Evolutionary conservation across 208 protist genomes (phyloP), one percentile per base, ranked within the genome.

Genomic region (Trypanosoma mega): DNA sequence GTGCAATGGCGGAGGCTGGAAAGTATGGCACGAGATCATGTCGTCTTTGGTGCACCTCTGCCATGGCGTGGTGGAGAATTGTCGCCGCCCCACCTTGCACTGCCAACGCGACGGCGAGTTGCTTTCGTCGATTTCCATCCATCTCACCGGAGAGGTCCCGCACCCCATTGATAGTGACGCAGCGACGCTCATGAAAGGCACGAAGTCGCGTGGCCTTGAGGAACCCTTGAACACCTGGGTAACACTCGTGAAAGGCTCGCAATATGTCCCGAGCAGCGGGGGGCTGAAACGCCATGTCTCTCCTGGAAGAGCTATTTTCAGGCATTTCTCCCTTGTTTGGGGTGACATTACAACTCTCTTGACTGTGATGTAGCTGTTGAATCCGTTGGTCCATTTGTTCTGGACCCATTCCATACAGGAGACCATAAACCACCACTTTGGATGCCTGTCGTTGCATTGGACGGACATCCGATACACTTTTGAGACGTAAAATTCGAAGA

Each of bases 381-480:
- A 86, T 57, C 1, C 72, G 68, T 59, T 76, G 45, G 27, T 87
- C 75, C 75, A 93, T 82, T 47, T 51, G 27, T n/a, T 76, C 67
- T 5, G 63, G 67, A 5, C 89, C 91, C 89, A 94, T 94, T 34
- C 87, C 89, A 68, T 97, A 97, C 2, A 97, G 44, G 2, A 96
- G 60, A 9, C 92, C 92, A 58, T 93, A 97, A 14, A 94, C 82
- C n/a, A 97, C 69, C 23, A 85, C 68, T 65, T 97, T 97, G 1
- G 80, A 59, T 0, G 78, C 67, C 46, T 82, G 74, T 5, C 88
- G 82, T 55, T 85, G 59, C 39, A 60, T 45, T 26, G 68, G 61
- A 29, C 54, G 51, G n/a, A 90, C 80, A 9, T 68, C 47, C 0
- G 58, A 63, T 7, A 37, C 39, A 9, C 26, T 24, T 9, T 9